Conservation (phyloP, 2,329 filamentous ascomycete species). For the Aspergillus calidoustus region DNA sequence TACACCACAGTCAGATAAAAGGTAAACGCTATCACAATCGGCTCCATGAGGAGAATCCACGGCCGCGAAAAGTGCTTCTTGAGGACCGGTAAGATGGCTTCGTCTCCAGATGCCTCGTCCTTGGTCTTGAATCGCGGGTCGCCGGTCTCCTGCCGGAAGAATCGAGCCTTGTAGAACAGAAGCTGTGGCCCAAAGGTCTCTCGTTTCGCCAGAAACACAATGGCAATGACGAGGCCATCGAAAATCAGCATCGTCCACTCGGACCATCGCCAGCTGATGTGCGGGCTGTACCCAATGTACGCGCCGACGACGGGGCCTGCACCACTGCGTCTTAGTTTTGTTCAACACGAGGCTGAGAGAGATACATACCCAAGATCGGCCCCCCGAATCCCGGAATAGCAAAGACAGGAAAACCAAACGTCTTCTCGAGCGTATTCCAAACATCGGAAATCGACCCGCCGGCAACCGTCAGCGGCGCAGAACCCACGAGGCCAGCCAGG, state of each 20-base stretch:
- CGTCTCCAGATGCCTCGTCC: conserved; percentile 38
- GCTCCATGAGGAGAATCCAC: conserved; percentile 29
- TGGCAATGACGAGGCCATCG: conserved; percentile 36
- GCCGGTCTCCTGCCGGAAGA: conserved; percentile 44
- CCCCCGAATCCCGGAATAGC: conserved; percentile 50
- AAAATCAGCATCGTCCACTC: conserved; percentile 52
- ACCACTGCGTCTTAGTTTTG: background rate
- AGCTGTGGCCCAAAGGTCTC: conserved; percentile 55
- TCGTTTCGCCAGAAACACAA: conserved; percentile 51
- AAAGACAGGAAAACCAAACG: conserved; percentile 56
- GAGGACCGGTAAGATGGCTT: background rate
- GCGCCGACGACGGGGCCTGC: conserved; percentile 22
- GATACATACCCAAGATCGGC: conserved; percentile 23
- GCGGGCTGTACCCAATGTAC: conserved; percentile 19
- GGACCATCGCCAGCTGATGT: conserved; percentile 42
- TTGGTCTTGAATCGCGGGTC: conserved; percentile 53
- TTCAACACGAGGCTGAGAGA: background rate
- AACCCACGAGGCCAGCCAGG: conserved; percentile 53
- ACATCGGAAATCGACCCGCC: conserved; percentile 53
- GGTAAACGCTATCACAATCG: conserved; percentile 29
- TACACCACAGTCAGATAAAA: conserved; percentile 37
- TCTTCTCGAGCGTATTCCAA: conserved; percentile 51
- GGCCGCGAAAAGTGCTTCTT: conserved; percentile 6
- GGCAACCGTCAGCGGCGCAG: conserved; percentile 49
- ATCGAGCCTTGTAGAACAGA: conserved; percentile 48